Conservation (phyloP, 1,284 basidiomycete species). For the Malassezia brasiliensis region DNA sequence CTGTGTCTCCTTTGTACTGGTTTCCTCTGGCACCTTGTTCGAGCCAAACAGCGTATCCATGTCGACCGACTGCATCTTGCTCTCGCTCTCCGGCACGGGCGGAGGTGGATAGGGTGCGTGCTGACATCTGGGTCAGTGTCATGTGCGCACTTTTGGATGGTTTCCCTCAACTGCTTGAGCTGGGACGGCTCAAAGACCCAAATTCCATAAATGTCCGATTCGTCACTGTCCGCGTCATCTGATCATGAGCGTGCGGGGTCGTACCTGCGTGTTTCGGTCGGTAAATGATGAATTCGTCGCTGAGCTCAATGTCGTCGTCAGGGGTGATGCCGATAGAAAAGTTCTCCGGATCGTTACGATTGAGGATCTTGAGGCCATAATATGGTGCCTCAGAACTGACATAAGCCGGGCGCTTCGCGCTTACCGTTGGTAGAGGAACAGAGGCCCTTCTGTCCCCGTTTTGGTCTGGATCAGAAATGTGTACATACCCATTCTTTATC, state of each 20-base stretch:
- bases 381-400: constrained; percentile 52
- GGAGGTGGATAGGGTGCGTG: background rate
- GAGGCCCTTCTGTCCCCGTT: constrained; percentile 72
- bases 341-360: constrained; percentile 74
- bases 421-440: constrained; percentile 77
- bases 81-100: background rate
- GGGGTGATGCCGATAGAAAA: constrained; percentile 66
- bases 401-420: constrained; percentile 23
- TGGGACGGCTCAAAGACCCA: constrained; percentile 69
- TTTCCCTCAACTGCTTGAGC: constrained; percentile 57
- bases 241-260: constrained; percentile 6
- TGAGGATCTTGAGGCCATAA: constrained; percentile 77
- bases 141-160: constrained; percentile 23
- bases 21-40: background rate
- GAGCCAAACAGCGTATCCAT: constrained; percentile 10
- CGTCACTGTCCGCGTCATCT: constrained; percentile 9
- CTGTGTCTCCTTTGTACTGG: background rate
- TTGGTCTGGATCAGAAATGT: constrained; percentile 67
- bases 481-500: constrained; percentile 41
- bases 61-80: constrained; percentile 4
- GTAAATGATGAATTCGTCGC: constrained; percentile 60
- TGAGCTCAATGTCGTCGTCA: constrained; percentile 64
- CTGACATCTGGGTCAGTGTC: background rate
- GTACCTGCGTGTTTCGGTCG: constrained; percentile 53
- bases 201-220: constrained; percentile 58